These are phyloP conservation scores for Zoysia japonica DNA, from an alignment of 176 grass and related monocot species.

Conservation along the genomic window DNA sequence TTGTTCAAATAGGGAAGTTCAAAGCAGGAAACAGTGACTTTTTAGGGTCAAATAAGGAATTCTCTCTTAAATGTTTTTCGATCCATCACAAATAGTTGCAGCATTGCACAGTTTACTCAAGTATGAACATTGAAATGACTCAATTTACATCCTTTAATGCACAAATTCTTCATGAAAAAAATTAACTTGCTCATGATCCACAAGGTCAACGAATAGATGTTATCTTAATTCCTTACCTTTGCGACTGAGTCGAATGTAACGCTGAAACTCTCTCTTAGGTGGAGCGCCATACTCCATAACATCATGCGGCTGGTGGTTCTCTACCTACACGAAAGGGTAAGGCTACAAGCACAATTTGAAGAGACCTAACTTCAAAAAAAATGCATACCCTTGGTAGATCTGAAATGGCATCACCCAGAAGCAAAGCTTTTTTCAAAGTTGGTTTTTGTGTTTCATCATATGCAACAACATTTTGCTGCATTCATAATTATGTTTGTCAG, in stretches of 20 bases:
- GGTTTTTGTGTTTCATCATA: conserved; percentile 68
- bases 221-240: conserved; percentile 35
- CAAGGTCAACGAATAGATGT: background rate
- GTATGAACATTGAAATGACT: background rate
- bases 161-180: background rate
- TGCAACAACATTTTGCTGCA: conserved; percentile 77
- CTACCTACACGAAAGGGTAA: conserved; percentile 53
- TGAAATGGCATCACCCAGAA: conserved; percentile 78
- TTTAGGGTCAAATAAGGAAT: background rate
- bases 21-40: no score
- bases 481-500: background rate
- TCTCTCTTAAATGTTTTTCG: no score
- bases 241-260: conserved; percentile 63
- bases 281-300: conserved; percentile 48
- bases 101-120: background rate
- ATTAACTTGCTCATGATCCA: background rate
- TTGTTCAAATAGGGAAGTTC: no score
- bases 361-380: background rate
- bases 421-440: conserved; percentile 49
- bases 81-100: no score
- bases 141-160: background rate
- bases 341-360: background rate
- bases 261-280: conserved; percentile 64
- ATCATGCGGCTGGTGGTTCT: conserved; percentile 60
- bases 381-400: conserved; percentile 65